Base-by-base conservation (phyloP, 2,329 filamentous ascomycete genomes). In the Chaetomium olivaceum region DNA sequence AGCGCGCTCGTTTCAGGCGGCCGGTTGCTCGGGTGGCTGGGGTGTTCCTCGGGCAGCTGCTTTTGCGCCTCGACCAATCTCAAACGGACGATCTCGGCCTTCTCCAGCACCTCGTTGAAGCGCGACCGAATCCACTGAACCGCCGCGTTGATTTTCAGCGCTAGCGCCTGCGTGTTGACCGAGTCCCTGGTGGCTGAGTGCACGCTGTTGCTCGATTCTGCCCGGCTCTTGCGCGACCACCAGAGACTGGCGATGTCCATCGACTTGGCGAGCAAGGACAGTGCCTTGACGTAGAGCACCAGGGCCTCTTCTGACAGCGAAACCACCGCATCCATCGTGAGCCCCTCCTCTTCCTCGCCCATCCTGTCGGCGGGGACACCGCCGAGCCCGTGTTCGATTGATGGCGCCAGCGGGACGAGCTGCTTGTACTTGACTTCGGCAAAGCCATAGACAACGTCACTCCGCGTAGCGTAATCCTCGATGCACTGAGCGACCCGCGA, bases 341-440 rank as follows among this genome's bases (percentile, higher is more conserved):
- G 83, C 4, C 90, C 91, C 48, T 91, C 87, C 61, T 91, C 91
- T 19, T 93, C 90, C 12, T 87, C 85, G 12, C 79, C 77, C 69
- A 82, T 74, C 73, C 84, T 82, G 4, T 89, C 87, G 9, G 80
- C 74, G 4, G 80, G 79, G n/a, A 85, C 77, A 16, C 89, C 87
- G 7, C 89, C 89, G 4, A 92, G 83, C 6, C 87, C 88, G 70
- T 90, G 87, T 58, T 91, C 88, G 70, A 85, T 86, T 0, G 91
- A 94, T 1, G 94, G 95, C 1, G 92, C 88, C 54, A 95, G 81
- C 3, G 95, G 95, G 58, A 97, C 87, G n/a, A 99, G 85, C 77
- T 99, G 95, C 77, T 96, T 95, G 79, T 96, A 97, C 78, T 99
- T 99, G 74, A 99, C 94, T 79, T 99, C 94, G 6, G 95, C 95